Base-by-base conservation (phyloP, 805 yeast genomes). In the Sugiyamaella marilandica region DNA sequence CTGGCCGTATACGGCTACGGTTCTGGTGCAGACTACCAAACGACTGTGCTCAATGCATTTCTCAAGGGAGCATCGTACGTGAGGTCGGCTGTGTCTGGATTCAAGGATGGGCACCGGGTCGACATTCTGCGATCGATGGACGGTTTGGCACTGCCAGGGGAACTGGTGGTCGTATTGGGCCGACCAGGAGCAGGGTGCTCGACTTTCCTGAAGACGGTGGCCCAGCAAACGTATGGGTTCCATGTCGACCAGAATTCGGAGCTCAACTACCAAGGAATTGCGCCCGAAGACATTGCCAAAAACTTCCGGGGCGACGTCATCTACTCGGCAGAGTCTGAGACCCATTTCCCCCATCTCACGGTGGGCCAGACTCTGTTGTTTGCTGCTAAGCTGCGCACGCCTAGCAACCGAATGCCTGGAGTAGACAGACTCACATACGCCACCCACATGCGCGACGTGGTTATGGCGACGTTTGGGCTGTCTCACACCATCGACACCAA, bases 171-270 rank as follows among this genome's bases (percentile, higher is more conserved):
- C 51, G 91, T 85, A 10, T 71, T 85, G 45, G 92, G 94, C 53
- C 78, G 91, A 67, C 92, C 92, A 1, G 92, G 92, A 60, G 76
- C 85, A 35, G 87, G 87, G 41, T 82, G 87, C 60, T 72, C 86
- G 5, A 81, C 87, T 2, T 69, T 81, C 49, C 70, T 82, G 59
- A 81, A 81, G 61, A 71, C 84, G 3, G 67, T 83, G 45, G 74
- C 84, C 41, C 70, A 79, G 44, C 49, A 51, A 45, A 81, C 84
- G 1, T 76, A 79, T 60, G 86, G 85, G 41, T 81, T 77, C 66
- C 65, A 74, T 41, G 62, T 80, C 39, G 78, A 73, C 48, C 59
- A 68, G 18, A 75, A 72, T 29, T 68, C 82, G 2, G 59, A 62
- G n/a, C 68, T 82, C 49, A 71, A 79, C 10, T 80, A 77, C 62